Conservation (phyloP, 371 early-diverging fungal species). For the Coemansia sp. region DNA sequence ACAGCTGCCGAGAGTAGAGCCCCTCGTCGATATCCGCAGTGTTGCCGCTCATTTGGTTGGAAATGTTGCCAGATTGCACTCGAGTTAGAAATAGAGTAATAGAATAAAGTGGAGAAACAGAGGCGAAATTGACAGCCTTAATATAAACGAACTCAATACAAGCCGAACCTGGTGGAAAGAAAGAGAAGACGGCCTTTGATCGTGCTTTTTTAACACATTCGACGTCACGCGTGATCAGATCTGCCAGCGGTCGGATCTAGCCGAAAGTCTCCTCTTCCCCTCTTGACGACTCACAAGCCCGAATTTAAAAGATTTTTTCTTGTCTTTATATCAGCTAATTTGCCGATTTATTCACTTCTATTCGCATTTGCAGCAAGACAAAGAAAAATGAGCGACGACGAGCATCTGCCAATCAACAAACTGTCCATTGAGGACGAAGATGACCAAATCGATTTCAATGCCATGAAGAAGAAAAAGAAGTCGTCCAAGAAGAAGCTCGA, state of each 20-base stretch:
- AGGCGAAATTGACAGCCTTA: too few relatives aligned
- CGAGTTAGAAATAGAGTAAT: too few relatives aligned
- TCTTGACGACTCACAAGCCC: neutral
- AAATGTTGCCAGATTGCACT: neutral
- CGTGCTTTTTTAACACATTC: neutral
- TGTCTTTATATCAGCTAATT: neutral
- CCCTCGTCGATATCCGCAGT: slow-evolving; percentile 83
- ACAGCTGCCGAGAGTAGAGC: slow-evolving; percentile 97
- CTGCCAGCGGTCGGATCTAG: neutral
- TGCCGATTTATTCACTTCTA: neutral
- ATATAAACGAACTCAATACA: too few relatives aligned
- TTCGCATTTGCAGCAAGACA: neutral
- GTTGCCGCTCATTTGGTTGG: slow-evolving; percentile 18
- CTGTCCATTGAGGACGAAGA: slow-evolving; percentile 28
- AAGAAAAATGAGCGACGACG: slow-evolving; percentile 41
- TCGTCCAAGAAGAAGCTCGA: slow-evolving; percentile 51
- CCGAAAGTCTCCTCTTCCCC: neutral
- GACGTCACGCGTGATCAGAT: slow-evolving; percentile 5
- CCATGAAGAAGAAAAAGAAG: slow-evolving; percentile 64
- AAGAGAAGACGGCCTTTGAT: too few relatives aligned
- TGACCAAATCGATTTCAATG: slow-evolving; percentile 54
- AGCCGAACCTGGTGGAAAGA: too few relatives aligned
- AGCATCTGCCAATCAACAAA: slow-evolving; percentile 22
- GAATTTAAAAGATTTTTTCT: neutral
- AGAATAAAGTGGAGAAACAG: too few relatives aligned